Evolutionary conservation across 495 filamentous ascomycete species (phyloP).

Genomic region (Clavariopsis aquatica): DNA sequence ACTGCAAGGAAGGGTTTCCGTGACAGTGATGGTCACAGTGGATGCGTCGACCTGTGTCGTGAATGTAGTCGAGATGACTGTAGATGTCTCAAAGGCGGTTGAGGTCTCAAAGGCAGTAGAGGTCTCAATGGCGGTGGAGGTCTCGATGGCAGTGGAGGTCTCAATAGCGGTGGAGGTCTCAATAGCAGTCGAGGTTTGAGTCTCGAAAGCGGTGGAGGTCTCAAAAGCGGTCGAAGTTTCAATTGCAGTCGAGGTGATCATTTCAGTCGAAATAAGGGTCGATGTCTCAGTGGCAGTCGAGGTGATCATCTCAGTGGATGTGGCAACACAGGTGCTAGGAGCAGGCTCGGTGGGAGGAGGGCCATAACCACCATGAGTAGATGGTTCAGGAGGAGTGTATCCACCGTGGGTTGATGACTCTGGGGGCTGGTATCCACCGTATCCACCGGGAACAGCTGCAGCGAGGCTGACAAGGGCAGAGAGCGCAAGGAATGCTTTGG

Average conservation of each 20-base stretch:
- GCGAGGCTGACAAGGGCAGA: slow-evolving; percentile 13
- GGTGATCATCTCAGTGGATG: not conserved
- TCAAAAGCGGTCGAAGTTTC: not conserved
- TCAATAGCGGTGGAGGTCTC: not conserved
- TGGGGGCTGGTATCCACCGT: not conserved
- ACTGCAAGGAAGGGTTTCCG: not conserved
- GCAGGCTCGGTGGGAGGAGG: not conserved
- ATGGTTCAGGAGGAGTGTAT: not conserved
- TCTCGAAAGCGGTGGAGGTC: not conserved
- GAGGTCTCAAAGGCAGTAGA: not conserved
- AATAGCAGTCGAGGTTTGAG: not conserved
- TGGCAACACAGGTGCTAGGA: not conserved
- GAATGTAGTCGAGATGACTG: not conserved
- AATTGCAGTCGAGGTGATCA: not conserved
- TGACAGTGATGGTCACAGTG: not conserved
- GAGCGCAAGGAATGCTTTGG: slow-evolving; percentile 13
- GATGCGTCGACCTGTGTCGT: not conserved
- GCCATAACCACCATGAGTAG: not conserved
- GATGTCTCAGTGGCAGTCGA: not conserved
- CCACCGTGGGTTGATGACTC: not conserved
- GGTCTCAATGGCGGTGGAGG: not conserved
- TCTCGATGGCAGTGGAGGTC: not conserved
- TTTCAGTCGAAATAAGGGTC: not conserved
- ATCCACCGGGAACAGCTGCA: slow-evolving; percentile 17
- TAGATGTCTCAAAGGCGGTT: not conserved